Conservation (phyloP, 768 basidiomycete genomes). For the Panaeolus papilionaceus region DNA sequence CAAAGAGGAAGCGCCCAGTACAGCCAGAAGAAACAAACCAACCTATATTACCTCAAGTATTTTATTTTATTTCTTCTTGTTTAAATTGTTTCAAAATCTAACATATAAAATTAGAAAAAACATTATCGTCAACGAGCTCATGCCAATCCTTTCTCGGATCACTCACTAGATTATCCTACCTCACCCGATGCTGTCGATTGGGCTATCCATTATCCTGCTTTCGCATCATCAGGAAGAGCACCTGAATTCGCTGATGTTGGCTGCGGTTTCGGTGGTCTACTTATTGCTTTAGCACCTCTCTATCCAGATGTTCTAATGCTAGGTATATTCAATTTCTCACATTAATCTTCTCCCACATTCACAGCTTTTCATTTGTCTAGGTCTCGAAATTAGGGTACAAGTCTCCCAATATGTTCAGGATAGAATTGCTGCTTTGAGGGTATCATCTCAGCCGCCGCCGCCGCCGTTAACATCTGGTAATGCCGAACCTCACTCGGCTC, state of each 20-base stretch:
- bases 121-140: slow-evolving; percentile 86
- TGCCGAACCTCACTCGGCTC: slow-evolving; percentile 39
- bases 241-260: slow-evolving; percentile 98
- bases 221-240: slow-evolving; percentile 57
- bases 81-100: neutral
- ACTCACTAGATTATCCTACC: slow-evolving; percentile 85
- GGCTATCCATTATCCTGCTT: slow-evolving; percentile 82
- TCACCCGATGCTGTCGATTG: slow-evolving; percentile 83
- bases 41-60: slow-evolving; percentile 57
- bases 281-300: slow-evolving; percentile 86
- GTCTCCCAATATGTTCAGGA: slow-evolving; percentile 97
- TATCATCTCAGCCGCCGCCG: slow-evolving; percentile 46
- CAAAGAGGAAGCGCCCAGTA: slow-evolving; percentile 34
- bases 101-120: slow-evolving; percentile 61
- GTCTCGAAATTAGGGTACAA: slow-evolving; percentile 96
- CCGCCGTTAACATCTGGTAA: slow-evolving; percentile 7
- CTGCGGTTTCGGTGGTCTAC: slow-evolving; percentile 95
- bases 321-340: slow-evolving; percentile 55
- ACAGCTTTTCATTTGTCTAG: slow-evolving; percentile 44
- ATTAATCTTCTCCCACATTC: slow-evolving; percentile 17
- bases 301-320: slow-evolving; percentile 95
- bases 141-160: slow-evolving; percentile 88
- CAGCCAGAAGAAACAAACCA: slow-evolving; percentile 23
- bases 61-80: neutral
- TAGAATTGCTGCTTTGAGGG: slow-evolving; percentile 91